Base-by-base conservation (phyloP, 306 rosid species). In the Cucurbita maxima region DNA sequence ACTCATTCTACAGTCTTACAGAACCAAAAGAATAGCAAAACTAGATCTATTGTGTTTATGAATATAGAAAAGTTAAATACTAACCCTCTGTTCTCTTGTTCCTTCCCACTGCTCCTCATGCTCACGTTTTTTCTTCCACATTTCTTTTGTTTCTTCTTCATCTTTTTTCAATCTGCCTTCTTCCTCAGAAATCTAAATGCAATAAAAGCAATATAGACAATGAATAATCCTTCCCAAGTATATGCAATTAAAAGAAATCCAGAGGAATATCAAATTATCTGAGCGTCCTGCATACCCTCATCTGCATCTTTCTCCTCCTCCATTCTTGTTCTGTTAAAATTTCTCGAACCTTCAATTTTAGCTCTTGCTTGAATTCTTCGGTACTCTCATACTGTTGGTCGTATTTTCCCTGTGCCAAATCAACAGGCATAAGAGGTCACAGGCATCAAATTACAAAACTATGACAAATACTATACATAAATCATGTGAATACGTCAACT, bases 81-180 rank as follows among this genome's bases (percentile, higher is more conserved):
- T 79, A 82, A 95, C 97, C 91, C 99, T 82, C 58, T 91, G 19
- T 76, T 95, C 99, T 83, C 99, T 86, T 61, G 99, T 95, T 82
- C 97, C 96, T 89, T 95, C 99, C 99, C 99, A 95, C 78, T 89
- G 89, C 84, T 91, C 99, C 82, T 95, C 97, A 55, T 89, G 97
- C 74, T 95, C 97, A 41, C 97, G 96, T 87, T 91, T 95, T 82
- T 94, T 89, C 81, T 95, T 95, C 99, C 96, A 91, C 95, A 95
- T 89, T 83, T 95, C 99, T 77, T 91, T 95, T 57, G 87, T 84
- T 74, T 95, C 97, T 85, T 91, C 99, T 83, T 91, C 99, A 25
- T 89, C 97, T 79, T 82, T 89, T 84, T 95, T 95, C 85, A 91
- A 84, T 84, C 99, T 85, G 75, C 99, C 99, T 84, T 91, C 97